These are phyloP conservation scores for Russula sp. DNA, from an alignment of 768 basidiomycete genomes.

Conservation along the genomic window DNA sequence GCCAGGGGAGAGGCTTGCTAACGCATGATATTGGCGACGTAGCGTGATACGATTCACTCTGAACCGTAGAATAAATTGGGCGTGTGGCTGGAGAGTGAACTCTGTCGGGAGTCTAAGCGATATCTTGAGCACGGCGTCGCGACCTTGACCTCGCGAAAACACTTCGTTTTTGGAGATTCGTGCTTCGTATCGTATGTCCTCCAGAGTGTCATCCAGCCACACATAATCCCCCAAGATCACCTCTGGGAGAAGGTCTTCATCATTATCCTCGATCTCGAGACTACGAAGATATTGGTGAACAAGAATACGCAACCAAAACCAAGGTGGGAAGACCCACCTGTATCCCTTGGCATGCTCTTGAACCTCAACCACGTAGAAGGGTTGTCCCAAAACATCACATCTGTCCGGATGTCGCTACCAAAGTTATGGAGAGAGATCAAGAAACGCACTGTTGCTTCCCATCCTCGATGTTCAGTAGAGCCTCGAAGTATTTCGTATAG, in stretches of 20 bases:
- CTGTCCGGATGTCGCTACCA: constrained; percentile 37
- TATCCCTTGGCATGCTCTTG: not conserved
- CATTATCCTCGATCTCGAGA: constrained; percentile 14
- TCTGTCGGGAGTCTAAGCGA: constrained; percentile 46
- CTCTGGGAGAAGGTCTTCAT: constrained; percentile 23
- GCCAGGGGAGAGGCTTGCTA: constrained; percentile 42
- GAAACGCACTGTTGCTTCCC: constrained; percentile 51
- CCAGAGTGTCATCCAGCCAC: constrained; percentile 21
- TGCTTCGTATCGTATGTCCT: constrained; percentile 22
- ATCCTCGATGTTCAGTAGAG: constrained; percentile 28
- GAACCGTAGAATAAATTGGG: constrained; percentile 52
- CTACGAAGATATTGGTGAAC: not conserved
- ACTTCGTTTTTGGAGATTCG: constrained; percentile 1
- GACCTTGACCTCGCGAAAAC: not conserved
- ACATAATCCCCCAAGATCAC: constrained; percentile 16
- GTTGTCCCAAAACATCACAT: constrained; percentile 11
- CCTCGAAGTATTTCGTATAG: constrained; percentile 16
- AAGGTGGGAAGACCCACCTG: not conserved
- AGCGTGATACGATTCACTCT: constrained; percentile 52
- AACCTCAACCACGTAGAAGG: constrained; percentile 1
- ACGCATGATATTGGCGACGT: constrained; percentile 57
- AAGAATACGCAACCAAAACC: not conserved
- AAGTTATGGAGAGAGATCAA: not conserved
- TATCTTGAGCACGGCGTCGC: constrained; percentile 43
- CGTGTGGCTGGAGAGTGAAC: constrained; percentile 42